phyloP scores from a whole-genome alignment of 306 rosid genomes.

The Citrullus mucosospermus region DNA sequence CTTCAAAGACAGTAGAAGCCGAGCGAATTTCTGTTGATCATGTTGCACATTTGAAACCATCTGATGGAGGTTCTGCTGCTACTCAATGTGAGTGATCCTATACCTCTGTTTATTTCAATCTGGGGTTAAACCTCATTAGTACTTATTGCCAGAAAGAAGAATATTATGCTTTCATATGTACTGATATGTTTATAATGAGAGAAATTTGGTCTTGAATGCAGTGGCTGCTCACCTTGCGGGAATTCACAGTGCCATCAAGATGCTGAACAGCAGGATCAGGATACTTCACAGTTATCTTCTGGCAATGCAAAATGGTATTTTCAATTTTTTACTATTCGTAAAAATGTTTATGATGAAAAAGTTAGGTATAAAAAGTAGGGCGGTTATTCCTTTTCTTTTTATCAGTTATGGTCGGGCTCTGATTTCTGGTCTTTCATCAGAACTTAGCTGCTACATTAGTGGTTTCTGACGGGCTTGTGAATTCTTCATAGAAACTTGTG shows the following conservation, averaged over 20 bases:
- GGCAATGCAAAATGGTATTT: slow-evolving; percentile 81
- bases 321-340: neutral
- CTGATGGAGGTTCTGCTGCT: slow-evolving; percentile 98
- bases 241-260: slow-evolving; percentile 90
- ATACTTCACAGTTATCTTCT: slow-evolving; percentile 80
- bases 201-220: slow-evolving; percentile 16
- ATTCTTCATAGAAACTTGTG: neutral
- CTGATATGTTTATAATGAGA: neutral
- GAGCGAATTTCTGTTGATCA: slow-evolving; percentile 96
- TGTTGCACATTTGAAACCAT: slow-evolving; percentile 96
- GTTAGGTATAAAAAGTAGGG: neutral
- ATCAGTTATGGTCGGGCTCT: neutral
- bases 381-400: neutral
- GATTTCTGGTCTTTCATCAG: neutral
- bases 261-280: slow-evolving; percentile 89
- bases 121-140: neutral
- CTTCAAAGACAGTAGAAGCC: slow-evolving; percentile 85
- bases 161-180: neutral
- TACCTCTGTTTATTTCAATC: slow-evolving; percentile 5
- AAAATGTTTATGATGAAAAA: neutral
- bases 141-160: neutral
- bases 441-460: neutral
- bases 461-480: neutral
- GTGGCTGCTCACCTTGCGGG: slow-evolving; percentile 99
- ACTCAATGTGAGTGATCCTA: slow-evolving; percentile 54